Percentiles rank a stretch among this genome's conserved stretches.
phyloP scores from a whole-genome alignment of 179 eudicot genomes.

The Beta macrorhiza region DNA sequence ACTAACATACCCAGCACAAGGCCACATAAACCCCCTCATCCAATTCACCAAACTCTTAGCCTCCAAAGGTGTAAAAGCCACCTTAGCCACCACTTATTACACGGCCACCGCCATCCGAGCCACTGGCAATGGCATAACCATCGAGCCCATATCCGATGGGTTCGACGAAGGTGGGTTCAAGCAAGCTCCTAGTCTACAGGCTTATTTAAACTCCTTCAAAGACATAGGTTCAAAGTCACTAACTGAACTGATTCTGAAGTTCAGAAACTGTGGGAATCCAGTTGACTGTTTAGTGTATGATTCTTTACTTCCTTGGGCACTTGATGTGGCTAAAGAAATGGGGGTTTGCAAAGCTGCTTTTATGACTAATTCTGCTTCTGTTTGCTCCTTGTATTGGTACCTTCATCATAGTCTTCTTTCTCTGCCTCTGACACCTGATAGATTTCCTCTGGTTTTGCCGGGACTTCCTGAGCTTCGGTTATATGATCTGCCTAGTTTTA shows the following conservation, averaged over 20 bases:
- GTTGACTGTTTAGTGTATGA: constrained; percentile 25
- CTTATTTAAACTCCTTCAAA: constrained; percentile 24
- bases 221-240: constrained; percentile 27
- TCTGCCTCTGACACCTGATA: constrained; percentile 21
- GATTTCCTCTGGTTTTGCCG: constrained; percentile 17
- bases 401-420: constrained; percentile 7
- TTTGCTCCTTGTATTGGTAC: constrained; percentile 24
- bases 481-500: constrained; percentile 24
- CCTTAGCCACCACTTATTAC: constrained; percentile 30
- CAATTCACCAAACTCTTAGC: constrained; percentile 35
- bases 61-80: constrained; percentile 32
- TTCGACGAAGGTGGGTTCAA: constrained; percentile 25
- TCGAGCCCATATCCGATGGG: constrained; percentile 29
- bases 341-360: constrained; percentile 23
- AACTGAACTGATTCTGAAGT: constrained; percentile 22
- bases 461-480: constrained; percentile 19
- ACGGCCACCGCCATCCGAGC: constrained; percentile 19
- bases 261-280: constrained; percentile 7
- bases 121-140: not conserved
- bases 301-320: constrained; percentile 28
- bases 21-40: constrained; percentile 40
- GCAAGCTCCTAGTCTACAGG: constrained; percentile 16
- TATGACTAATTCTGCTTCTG: constrained; percentile 26
- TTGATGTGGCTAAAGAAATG: constrained; percentile 25
- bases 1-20: constrained; percentile 39